phyloP scores from a whole-genome alignment of 495 filamentous ascomycete genomes.

The Jackrogersella minutella region DNA sequence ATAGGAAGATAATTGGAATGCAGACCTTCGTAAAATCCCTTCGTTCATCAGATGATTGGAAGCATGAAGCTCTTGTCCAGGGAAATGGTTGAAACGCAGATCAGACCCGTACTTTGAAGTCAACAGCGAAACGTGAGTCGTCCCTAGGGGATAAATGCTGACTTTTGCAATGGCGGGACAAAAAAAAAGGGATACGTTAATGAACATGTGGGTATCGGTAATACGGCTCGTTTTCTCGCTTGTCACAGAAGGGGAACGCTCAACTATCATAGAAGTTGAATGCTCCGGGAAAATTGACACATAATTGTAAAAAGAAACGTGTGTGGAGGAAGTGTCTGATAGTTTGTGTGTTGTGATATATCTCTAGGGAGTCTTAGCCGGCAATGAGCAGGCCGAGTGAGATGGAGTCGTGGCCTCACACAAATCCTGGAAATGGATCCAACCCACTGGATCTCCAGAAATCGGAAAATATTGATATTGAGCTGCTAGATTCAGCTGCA shows the following conservation, averaged over 20 bases:
- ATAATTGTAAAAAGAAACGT: background rate
- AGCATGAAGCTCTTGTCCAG: slow-evolving; percentile 1
- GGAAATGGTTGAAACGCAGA: slow-evolving; percentile 16
- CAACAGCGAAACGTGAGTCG: slow-evolving; percentile 25
- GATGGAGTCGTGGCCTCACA: slow-evolving; percentile 24
- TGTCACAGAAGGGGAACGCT: background rate
- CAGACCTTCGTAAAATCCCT: background rate
- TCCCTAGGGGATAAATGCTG: background rate
- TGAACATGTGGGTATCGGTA: background rate
- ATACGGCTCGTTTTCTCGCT: background rate
- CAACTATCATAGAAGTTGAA: background rate
- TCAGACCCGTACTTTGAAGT: slow-evolving; percentile 21
- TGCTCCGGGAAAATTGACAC: background rate
- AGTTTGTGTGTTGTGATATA: slow-evolving; percentile 7
- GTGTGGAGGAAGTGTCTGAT: background rate
- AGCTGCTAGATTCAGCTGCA: slow-evolving; percentile 32
- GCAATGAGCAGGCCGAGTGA: background rate
- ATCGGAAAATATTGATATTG: background rate
- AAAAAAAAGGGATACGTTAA: background rate
- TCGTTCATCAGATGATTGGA: slow-evolving; percentile 11
- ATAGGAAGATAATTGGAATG: background rate
- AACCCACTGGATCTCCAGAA: slow-evolving; percentile 19
- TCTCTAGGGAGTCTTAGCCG: slow-evolving; percentile 4
- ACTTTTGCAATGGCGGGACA: background rate
- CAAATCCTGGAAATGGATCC: slow-evolving; percentile 3